phyloP scores from a whole-genome alignment of 192 early-diverging fungal genomes.

The Coemansia sp. region DNA sequence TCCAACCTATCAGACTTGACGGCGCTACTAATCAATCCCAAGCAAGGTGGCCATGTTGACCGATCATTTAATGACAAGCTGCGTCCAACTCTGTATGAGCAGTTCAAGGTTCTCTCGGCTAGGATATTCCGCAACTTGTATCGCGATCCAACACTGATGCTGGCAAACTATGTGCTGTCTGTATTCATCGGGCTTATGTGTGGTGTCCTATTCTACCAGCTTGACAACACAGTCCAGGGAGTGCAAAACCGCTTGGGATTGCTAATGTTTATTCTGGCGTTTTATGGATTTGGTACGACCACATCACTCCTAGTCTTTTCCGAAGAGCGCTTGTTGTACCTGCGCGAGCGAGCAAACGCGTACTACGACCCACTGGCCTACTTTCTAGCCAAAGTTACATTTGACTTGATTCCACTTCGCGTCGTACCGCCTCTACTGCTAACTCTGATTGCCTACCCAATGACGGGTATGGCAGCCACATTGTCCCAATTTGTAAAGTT shows the following conservation, averaged over 20 bases:
- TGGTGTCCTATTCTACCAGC: constrained; percentile 60
- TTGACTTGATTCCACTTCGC: constrained; percentile 70
- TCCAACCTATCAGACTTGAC: constrained; percentile 41
- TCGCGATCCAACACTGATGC: constrained; percentile 49
- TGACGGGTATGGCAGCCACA: constrained; percentile 78
- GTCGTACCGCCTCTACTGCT: constrained; percentile 82
- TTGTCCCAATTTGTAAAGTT: constrained; percentile 70
- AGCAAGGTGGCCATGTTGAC: constrained; percentile 5
- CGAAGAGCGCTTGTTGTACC: constrained; percentile 54
- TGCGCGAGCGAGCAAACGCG: constrained; percentile 66
- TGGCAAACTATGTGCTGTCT: constrained; percentile 43
- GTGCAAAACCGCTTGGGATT: constrained; percentile 58
- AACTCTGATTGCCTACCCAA: constrained; percentile 81
- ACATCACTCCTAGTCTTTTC: constrained; percentile 59
- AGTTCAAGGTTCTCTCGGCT: constrained; percentile 55
- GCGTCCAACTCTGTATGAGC: constrained; percentile 50
- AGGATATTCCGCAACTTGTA: constrained; percentile 53
- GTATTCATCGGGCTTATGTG: constrained; percentile 56
- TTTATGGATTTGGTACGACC: constrained; percentile 61
- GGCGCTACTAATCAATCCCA: constrained; percentile 10
- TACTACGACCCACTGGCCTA: constrained; percentile 65
- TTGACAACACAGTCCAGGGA: constrained; percentile 48
- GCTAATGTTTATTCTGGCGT: constrained; percentile 56
- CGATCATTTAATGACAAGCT: constrained; percentile 22
- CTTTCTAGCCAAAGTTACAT: constrained; percentile 67